Conservation (phyloP, 345 rosid species). For the Iberis pinnata region DNA sequence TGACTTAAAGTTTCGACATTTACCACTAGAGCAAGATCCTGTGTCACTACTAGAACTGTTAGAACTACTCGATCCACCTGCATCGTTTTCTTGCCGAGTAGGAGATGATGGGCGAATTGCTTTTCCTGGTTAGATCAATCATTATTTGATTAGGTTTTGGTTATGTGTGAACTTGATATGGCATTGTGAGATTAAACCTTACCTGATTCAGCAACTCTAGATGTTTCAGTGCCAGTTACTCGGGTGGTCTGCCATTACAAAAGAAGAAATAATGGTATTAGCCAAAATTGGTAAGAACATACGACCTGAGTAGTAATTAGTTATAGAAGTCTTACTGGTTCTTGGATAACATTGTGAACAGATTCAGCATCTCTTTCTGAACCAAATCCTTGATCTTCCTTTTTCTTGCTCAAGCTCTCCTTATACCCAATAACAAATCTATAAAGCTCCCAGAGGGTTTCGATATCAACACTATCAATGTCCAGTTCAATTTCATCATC, state of each 20-base stretch:
- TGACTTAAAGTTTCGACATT: slow-evolving; percentile 11
- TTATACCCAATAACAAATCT: slow-evolving; percentile 48
- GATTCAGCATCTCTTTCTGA: no score
- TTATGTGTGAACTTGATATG: slow-evolving; percentile 6
- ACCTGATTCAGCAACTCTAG: slow-evolving; percentile 30
- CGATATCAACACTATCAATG: slow-evolving; percentile 64
- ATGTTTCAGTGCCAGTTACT: slow-evolving; percentile 21
- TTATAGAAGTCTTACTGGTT: slow-evolving; percentile 23
- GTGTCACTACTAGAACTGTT: slow-evolving; percentile 35
- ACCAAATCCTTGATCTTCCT: slow-evolving; percentile 40
- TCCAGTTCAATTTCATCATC: slow-evolving; percentile 94
- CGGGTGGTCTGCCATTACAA: slow-evolving; percentile 14
- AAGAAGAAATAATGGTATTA: slow-evolving; percentile 13
- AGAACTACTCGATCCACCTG: slow-evolving; percentile 37
- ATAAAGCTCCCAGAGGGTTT: slow-evolving; percentile 90
- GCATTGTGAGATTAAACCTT: slow-evolving; percentile 3
- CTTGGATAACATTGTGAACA: slow-evolving; percentile 29
- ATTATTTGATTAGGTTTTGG: background rate
- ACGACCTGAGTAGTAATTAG: slow-evolving; percentile 9
- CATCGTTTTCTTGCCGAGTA: slow-evolving; percentile 21
- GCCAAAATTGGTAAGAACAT: slow-evolving; percentile 9
- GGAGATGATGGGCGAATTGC: slow-evolving; percentile 23
- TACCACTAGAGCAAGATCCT: slow-evolving; percentile 35
- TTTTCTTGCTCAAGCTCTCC: slow-evolving; percentile 43
- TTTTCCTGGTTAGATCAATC: slow-evolving; percentile 19